Evolutionary conservation across 1,284 basidiomycete species (phyloP).

Genomic region (Thecaphora frezii): DNA sequence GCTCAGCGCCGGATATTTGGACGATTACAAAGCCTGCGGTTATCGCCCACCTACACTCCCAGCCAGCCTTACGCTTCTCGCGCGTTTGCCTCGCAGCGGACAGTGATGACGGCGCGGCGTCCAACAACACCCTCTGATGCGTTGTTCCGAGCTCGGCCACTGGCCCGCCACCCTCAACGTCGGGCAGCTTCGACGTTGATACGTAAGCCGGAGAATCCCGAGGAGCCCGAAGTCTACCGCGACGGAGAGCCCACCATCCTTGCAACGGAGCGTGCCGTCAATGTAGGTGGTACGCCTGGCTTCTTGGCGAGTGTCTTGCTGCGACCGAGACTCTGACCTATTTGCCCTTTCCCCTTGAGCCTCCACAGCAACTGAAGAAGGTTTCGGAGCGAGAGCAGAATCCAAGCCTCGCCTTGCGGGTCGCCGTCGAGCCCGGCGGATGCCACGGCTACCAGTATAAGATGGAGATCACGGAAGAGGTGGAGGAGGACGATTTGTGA

Average conservation of each 20-base stretch:
- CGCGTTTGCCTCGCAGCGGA: too few species aligned
- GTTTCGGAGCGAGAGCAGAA: slow-evolving; percentile 64
- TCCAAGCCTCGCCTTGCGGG: slow-evolving; percentile 69
- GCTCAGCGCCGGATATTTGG: too few species aligned
- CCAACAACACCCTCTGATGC: too few species aligned
- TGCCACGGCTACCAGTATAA: slow-evolving; percentile 93
- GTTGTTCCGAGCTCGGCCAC: background rate
- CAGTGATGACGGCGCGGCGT: too few species aligned
- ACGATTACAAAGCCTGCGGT: too few species aligned
- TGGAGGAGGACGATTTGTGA: slow-evolving; percentile 72
- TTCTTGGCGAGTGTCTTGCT: too few species aligned
- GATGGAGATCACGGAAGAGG: slow-evolving; percentile 70
- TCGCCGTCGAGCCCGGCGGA: slow-evolving; percentile 83
- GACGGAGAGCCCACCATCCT: slow-evolving; percentile 41
- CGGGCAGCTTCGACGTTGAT: slow-evolving; percentile 15
- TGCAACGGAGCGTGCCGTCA: slow-evolving; percentile 50
- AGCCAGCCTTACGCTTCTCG: too few species aligned
- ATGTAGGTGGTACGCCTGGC: slow-evolving; percentile 1
- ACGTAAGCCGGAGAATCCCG: slow-evolving; percentile 43
- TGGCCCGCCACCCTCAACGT: background rate
- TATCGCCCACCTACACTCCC: too few species aligned
- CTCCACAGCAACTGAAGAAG: slow-evolving; percentile 26
- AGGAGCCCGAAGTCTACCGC: slow-evolving; percentile 43
- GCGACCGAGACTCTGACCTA: background rate
- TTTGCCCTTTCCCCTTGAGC: background rate